Evolutionary conservation across 257 asterid genomes (phyloP), one percentile per base, ranked within the genome.

Genomic region (Nyctanthes arbortristis): DNA sequence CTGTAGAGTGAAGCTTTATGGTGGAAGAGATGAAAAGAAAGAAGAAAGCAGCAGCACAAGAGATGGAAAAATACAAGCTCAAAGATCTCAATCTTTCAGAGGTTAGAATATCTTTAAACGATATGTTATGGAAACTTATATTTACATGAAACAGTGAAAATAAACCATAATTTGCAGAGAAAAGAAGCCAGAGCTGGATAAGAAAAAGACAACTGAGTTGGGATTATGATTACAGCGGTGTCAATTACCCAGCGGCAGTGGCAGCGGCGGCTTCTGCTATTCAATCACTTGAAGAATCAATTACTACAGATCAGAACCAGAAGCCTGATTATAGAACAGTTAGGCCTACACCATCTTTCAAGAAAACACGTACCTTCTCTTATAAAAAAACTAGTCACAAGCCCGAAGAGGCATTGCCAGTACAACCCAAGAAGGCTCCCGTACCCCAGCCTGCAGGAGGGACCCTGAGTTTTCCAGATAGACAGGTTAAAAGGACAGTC

Each of bases 231-330:
- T 61, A 73, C n/a, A 64, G 58, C 14, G 72, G 61, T 1, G 73
- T 49, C 32, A 82, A 71, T 16, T 79, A 79, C 52, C 75, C 68
- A 18, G 64, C 69, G 18, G 87, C 85, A 31, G 77, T 79, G 34
- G 85, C 81, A 9, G 85, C 79, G 16, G 79, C 83, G 56, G 85
- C 83, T 32, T 79, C 68, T 61, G 87, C 87, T 37, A 58, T 82
- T 60, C 63, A 70, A 65, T 61, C 81, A 22, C 72, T 74, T 10
- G 81, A 82, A 71, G 75, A 71, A 40, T 45, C 74, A 61, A n/a
- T n/a, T 12, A 40, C 3, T 1, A 65, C 64, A 35, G 74, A 52
- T 36, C 72, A 55, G 49, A 63, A 58, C 45, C 67, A 57, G 59
- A 56, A 61, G 58, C 27, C 43, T 35, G 37, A 32, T 29, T n/a